Evolutionary conservation across 78 protist genomes (phyloP).

Genomic region (Acrasis kona): DNA sequence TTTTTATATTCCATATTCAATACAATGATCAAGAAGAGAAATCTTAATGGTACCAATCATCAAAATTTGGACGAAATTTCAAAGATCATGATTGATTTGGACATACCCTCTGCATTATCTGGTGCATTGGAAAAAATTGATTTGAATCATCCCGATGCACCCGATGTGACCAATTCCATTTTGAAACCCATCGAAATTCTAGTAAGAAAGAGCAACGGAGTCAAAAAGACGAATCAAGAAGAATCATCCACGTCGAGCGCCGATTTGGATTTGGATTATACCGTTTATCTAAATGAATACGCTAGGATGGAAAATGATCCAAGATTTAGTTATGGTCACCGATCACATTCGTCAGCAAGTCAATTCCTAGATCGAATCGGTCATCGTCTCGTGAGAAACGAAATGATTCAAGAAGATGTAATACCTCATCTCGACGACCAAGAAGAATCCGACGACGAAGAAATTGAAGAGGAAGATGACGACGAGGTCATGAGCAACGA

Average conservation of each 20-base stretch:
- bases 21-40: too few species aligned
- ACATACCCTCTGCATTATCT: background rate
- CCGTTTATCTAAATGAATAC: background rate
- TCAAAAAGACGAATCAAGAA: background rate
- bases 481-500: background rate
- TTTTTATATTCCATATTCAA: too few species aligned
- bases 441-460: constrained; percentile 8
- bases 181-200: background rate
- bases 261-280: background rate
- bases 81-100: background rate
- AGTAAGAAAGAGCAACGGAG: background rate
- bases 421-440: too few species aligned
- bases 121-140: background rate
- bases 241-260: too few species aligned
- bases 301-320: background rate
- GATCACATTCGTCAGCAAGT: too few species aligned
- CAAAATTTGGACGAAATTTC: too few species aligned
- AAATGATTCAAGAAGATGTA: background rate
- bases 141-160: background rate
- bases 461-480: constrained; percentile 7
- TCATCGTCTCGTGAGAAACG: background rate
- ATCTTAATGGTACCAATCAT: too few species aligned
- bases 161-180: background rate
- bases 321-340: too few species aligned
- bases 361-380: too few species aligned